phyloP scores from a whole-genome alignment of 2,329 filamentous ascomycete genomes.

The Arachnomyces sp. region DNA sequence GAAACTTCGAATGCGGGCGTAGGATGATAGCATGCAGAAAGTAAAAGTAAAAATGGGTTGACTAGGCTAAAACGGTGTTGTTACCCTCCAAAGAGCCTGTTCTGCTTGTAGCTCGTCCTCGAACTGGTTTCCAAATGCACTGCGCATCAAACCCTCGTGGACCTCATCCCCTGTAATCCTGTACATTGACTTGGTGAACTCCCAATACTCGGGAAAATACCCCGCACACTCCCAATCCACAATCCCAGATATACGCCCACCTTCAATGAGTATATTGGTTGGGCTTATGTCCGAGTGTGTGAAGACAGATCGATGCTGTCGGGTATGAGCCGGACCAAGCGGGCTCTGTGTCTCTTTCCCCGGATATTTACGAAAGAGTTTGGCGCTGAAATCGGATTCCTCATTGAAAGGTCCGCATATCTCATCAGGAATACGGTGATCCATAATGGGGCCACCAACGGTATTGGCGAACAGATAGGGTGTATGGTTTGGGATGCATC shows the following conservation, averaged over 20 bases:
- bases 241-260: constrained; percentile 7
- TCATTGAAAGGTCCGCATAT: constrained; percentile 7
- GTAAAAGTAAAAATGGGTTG: no score
- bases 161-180: neutral
- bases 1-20: no score
- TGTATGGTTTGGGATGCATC: constrained; percentile 6
- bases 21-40: no score
- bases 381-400: constrained; percentile 6
- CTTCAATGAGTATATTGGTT: constrained; percentile 8
- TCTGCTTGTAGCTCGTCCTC: constrained; percentile 8
- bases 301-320: constrained; percentile 8
- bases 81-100: constrained; percentile 3
- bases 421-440: constrained; percentile 5
- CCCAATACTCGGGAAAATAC: constrained; percentile 12
- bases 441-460: constrained; percentile 8
- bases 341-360: neutral
- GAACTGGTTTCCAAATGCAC: constrained; percentile 9
- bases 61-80: neutral
- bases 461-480: constrained; percentile 5
- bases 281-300: constrained; percentile 11
- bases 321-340: constrained; percentile 6
- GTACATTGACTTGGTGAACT: constrained; percentile 9
- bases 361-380: constrained; percentile 1
- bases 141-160: neutral
- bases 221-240: constrained; percentile 12